These are phyloP conservation scores for Penicillium sp. DNA, from an alignment of 2,329 filamentous ascomycete genomes.

Conservation along the genomic window DNA sequence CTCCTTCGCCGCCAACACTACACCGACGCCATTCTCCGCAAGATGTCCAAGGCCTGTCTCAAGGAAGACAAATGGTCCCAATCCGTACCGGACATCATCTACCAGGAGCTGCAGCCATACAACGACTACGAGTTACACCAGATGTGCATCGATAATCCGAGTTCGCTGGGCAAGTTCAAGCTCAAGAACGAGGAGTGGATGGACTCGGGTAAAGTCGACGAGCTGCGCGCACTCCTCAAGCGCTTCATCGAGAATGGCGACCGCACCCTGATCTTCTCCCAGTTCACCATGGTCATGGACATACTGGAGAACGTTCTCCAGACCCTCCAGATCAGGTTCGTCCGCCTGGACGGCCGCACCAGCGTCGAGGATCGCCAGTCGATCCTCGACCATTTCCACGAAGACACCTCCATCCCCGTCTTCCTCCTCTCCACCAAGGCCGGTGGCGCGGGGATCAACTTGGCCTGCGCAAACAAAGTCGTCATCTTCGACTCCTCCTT, in stretches of 20 bases:
- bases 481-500: slow-evolving; percentile 97
- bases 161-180: slow-evolving; percentile 52
- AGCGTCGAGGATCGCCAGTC: slow-evolving; percentile 77
- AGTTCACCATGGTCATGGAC: slow-evolving; percentile 87
- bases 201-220: slow-evolving; percentile 78
- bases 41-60: slow-evolving; percentile 74
- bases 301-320: slow-evolving; percentile 80
- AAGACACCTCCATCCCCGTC: slow-evolving; percentile 70
- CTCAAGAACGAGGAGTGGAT: slow-evolving; percentile 61
- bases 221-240: slow-evolving; percentile 68
- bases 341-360: slow-evolving; percentile 81
- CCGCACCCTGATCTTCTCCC: slow-evolving; percentile 83
- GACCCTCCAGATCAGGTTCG: slow-evolving; percentile 67
- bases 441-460: slow-evolving; percentile 93
- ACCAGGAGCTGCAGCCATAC: slow-evolving; percentile 51
- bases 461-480: slow-evolving; percentile 94
- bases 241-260: slow-evolving; percentile 75
- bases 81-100: slow-evolving; percentile 50
- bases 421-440: slow-evolving; percentile 92
- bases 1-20: slow-evolving; percentile 81
- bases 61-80: slow-evolving; percentile 57
- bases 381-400: slow-evolving; percentile 81
- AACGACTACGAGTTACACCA: slow-evolving; percentile 60
- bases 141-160: slow-evolving; percentile 52
- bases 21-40: slow-evolving; percentile 65